Base-by-base conservation (phyloP, 2,329 filamentous ascomycete genomes). In the Camptophora hylomeconis region DNA sequence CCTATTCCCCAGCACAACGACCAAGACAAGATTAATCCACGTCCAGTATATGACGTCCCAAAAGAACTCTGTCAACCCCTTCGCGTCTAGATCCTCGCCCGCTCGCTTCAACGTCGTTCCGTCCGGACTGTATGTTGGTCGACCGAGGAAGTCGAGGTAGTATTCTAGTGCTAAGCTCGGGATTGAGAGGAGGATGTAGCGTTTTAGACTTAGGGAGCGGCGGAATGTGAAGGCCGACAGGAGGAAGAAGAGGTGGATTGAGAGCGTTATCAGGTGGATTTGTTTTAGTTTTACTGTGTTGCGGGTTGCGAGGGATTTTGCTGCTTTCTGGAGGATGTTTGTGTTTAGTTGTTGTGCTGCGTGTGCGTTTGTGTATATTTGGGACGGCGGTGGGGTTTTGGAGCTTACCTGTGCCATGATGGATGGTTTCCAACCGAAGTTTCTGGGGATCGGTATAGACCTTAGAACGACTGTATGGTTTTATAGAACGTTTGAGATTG, bases 1-100 rank as follows among this genome's bases (percentile, higher is more conserved):
- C 60, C 77, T 77, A 52, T 94, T 84, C 3, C 89, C 89, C 26
- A 87, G 69, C 16, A 92, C 39, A 10, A 78, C 67, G 9, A 77
- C 84, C n/a, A 78, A 54, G 6, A 76, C 56, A 21, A 82, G 61
- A 30, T 75, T 80, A 7, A 72, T 75, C 76, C 86, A 94, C 0
- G 84, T 94, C 60, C 92, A 83, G 71, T 93, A 95, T 30, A 93
- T 63, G 27, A 93, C 72, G 58, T 98, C 89, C 69, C 92, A 98
- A 79, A 95, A 82, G 63, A 92, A 95, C 58, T 94, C 89, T 7
- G 87, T 95, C 61, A 98, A 60, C 4, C 89, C 89, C 18, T 77
- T 69, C 7, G 83, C 81, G 30, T 80, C 74, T 9, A 98, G 70
- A 53, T 98, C 89, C 52, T 95, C 86, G 23, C 89, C 87, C 1